Evolutionary conservation across 768 basidiomycete genomes (phyloP).

Genomic region (Lactifluus subvellereus): DNA sequence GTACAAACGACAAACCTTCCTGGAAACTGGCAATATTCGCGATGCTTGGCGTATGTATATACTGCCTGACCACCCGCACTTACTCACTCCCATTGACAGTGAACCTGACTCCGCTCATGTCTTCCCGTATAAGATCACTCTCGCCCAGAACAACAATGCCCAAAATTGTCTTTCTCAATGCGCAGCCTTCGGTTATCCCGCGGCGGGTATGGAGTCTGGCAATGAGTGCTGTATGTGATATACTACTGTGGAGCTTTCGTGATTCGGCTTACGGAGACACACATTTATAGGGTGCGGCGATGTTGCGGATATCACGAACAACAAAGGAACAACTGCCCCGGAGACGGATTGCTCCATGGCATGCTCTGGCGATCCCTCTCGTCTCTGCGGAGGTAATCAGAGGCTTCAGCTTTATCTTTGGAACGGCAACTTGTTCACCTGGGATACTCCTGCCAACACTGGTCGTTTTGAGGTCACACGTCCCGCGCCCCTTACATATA

Average conservation of each 20-base stretch:
- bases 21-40: conserved; percentile 58
- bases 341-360: conserved; percentile 41
- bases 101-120: conserved; percentile 42
- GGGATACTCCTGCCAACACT: conserved; percentile 59
- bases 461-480: conserved; percentile 62
- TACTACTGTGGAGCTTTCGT: conserved; percentile 32
- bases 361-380: conserved; percentile 65
- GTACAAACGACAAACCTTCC: conserved; percentile 53
- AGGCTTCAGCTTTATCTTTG: conserved; percentile 40
- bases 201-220: conserved; percentile 63
- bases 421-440: conserved; percentile 45
- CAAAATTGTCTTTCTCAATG: conserved; percentile 63
- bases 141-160: conserved; percentile 57
- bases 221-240: conserved; percentile 63
- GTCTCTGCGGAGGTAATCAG: conserved; percentile 58
- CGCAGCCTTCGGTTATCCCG: conserved; percentile 63
- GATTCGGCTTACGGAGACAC: not conserved
- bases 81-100: conserved; percentile 31
- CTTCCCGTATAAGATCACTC: conserved; percentile 59
- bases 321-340: conserved; percentile 31
- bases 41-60: conserved; percentile 54
- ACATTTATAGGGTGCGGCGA: conserved; percentile 61
- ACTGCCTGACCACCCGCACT: not conserved
- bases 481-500: not conserved
- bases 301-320: conserved; percentile 41